Conservation (phyloP, 805 yeast species). For the Barnettozyma wickerhamii region DNA sequence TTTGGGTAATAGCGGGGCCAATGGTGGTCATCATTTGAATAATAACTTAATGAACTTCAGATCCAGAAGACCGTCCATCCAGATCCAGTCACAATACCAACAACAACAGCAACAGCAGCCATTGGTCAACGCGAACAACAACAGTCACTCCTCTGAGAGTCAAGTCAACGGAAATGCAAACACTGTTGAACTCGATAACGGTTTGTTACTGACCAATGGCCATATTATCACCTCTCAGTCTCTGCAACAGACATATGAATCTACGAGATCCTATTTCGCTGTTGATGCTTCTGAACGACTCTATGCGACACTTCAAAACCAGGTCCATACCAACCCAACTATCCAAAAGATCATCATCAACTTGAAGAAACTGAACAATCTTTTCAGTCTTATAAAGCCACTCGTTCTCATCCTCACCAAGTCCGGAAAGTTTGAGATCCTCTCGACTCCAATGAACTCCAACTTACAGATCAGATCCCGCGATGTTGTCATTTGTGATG, state of each 20-base stretch:
- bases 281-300: slow-evolving; percentile 36
- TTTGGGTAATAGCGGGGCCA: not conserved
- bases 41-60: slow-evolving; percentile 16
- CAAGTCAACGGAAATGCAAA: slow-evolving; percentile 1
- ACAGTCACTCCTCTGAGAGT: no score
- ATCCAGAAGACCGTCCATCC: slow-evolving; percentile 25
- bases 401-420: slow-evolving; percentile 49
- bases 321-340: slow-evolving; percentile 31
- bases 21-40: slow-evolving; percentile 10
- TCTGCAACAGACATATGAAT: slow-evolving; percentile 43
- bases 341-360: slow-evolving; percentile 18
- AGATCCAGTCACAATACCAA: slow-evolving; percentile 12
- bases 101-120: slow-evolving; percentile 5
- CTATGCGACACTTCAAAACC: slow-evolving; percentile 31
- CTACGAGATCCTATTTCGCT: slow-evolving; percentile 55
- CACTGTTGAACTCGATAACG: slow-evolving; percentile 51
- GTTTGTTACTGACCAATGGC: slow-evolving; percentile 50
- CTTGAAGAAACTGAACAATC: slow-evolving; percentile 27
- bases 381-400: slow-evolving; percentile 24
- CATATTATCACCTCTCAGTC: slow-evolving; percentile 57
- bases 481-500: slow-evolving; percentile 76
- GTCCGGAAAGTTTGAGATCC: slow-evolving; percentile 64
- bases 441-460: slow-evolving; percentile 62
- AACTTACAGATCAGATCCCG: slow-evolving; percentile 52
- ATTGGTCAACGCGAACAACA: no score